Evolutionary conservation across 176 grass and related monocot species (phyloP), one percentile per base, ranked within the genome.

Genomic region (Melocanna baccifera): DNA sequence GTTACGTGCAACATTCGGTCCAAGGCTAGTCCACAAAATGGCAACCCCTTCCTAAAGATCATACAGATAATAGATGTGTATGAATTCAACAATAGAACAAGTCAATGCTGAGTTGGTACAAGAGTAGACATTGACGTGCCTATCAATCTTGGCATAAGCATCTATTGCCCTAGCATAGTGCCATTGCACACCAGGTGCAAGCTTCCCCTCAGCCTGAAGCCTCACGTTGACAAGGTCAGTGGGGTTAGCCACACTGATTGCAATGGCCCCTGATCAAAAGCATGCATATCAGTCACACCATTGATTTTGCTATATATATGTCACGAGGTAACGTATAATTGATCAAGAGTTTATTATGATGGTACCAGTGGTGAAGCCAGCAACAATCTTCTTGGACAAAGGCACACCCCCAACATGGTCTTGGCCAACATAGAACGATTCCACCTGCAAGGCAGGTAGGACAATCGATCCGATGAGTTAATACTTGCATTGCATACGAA

Each of bases 191-290:
- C 96, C 96, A 69, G 93, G 91, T 0, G 81, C 87, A 66, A 98
- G 93, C 51, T 95, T 98, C 4, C 91, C 96, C 88, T 98, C 93
- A 0, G 92, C 64, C 91, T 95, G 96, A 80, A 95, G 91, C 62
- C 96, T 88, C 15, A 95, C 96, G 78, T 98, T 98, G 43, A 98
- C 91, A 62, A 98, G 93, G 88, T 98, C 96, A 22, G 96, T 98
- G 75, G 93, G 96, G 86, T 98, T 98, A 73, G 96, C 96, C 1
- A 98, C 34, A 29, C 50, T 51, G 70, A 98, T 98, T n/a, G 91
- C 96, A 47, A 99, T 75, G 74, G 96, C 96, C 85, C 96, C 93
- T 98, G 78, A 77, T 53, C 71, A 41, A 61, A 52, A 75, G 37
- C 81, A 34, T 48, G 53, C 61, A 68, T 43, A 66, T 66, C 22